A percentile compares a stretch with the other conserved stretches of the same genome.
phyloP scores from a whole-genome alignment of 2,329 filamentous ascomycete genomes.

The Cryphonectria naterciae region DNA sequence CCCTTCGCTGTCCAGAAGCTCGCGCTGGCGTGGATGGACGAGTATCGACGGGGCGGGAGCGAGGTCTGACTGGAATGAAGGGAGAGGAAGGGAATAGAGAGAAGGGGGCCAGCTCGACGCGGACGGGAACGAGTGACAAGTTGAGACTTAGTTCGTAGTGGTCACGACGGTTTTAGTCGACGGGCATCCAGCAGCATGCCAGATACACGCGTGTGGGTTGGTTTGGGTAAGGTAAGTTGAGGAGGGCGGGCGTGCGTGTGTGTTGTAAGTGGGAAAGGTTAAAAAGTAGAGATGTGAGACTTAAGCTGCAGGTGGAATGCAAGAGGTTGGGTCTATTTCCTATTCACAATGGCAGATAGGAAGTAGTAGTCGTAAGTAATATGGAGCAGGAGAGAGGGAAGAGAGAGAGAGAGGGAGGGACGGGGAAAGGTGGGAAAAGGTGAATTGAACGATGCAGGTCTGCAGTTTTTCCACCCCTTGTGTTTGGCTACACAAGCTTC shows the following conservation, averaged over 20 bases:
- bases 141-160: not conserved
- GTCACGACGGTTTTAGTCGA: not conserved
- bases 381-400: not conserved
- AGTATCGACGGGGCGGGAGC: not conserved
- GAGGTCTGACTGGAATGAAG: slow-evolving; percentile 19
- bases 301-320: slow-evolving; percentile 26
- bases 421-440: slow-evolving; percentile 14
- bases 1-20: not conserved
- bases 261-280: not conserved
- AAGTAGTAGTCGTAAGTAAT: not conserved
- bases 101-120: not conserved
- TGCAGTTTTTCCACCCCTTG: slow-evolving; percentile 5
- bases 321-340: slow-evolving; percentile 6
- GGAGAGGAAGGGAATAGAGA: not conserved
- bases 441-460: slow-evolving; percentile 21
- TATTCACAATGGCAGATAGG: not conserved
- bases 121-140: slow-evolving; percentile 1
- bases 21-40: slow-evolving; percentile 11
- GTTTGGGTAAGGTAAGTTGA: slow-evolving; percentile 8
- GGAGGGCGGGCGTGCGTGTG: not conserved
- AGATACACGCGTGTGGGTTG: not conserved
- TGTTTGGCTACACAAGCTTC: not conserved
- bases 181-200: slow-evolving; percentile 15
- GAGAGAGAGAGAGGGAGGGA: not conserved
- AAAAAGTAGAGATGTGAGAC: slow-evolving; percentile 18